Percentiles rank a stretch among this genome's conserved stretches.
Evolutionary conservation across 2,329 filamentous ascomycete genomes (phyloP).

Genomic region (Sporothrix inflata): DNA sequence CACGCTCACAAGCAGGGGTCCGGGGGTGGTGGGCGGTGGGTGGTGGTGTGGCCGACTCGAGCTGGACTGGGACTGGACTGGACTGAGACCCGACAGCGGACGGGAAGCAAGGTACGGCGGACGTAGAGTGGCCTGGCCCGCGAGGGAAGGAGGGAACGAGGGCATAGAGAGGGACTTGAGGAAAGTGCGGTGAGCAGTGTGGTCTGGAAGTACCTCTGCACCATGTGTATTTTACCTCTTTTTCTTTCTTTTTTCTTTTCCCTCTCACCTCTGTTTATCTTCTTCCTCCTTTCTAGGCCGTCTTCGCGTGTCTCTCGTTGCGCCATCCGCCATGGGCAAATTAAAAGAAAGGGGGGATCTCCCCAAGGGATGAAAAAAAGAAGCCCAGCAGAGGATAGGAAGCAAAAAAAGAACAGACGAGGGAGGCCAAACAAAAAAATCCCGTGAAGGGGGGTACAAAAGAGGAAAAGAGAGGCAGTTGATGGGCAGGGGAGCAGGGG

Average conservation of each 20-base stretch:
- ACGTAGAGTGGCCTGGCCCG: neutral
- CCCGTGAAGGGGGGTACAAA: neutral
- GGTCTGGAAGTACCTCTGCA: neutral
- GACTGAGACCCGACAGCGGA: neutral
- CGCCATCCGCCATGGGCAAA: conserved; percentile 8
- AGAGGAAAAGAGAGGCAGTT: conserved; percentile 20
- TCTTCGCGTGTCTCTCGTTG: conserved; percentile 10
- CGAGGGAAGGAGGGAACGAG: neutral
- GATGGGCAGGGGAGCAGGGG: neutral
- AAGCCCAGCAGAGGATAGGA: neutral
- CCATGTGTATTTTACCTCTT: neutral
- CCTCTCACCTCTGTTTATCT: neutral
- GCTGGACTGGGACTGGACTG: neutral
- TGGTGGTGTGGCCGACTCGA: conserved; percentile 2
- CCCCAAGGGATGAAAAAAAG: conserved; percentile 12
- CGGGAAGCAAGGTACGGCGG: conserved; percentile 8
- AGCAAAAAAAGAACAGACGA: neutral
- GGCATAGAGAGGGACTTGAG: neutral
- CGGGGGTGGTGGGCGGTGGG: neutral
- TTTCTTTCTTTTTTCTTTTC: neutral
- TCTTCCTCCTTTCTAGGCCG: neutral
- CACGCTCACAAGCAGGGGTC: conserved; percentile 9
- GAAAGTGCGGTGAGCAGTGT: neutral
- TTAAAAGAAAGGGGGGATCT: conserved; percentile 18
- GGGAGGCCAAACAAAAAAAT: neutral